Evolutionary conservation across 495 filamentous ascomycete species (phyloP).

Genomic region (Bryoglossum gracile): DNA sequence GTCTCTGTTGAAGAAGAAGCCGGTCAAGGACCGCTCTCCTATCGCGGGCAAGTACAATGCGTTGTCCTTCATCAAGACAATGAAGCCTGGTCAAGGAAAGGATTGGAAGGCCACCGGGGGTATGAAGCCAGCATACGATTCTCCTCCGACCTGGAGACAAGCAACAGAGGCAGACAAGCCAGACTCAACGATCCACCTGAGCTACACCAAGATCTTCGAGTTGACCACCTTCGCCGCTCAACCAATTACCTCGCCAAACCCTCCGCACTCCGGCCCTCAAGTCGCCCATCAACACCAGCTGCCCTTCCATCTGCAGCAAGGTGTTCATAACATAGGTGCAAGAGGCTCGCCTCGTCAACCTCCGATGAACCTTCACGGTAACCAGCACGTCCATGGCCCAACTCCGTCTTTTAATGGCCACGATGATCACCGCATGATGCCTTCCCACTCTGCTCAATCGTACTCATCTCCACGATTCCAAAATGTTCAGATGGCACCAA

Average conservation of each 20-base stretch:
- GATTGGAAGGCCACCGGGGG: constrained; percentile 62
- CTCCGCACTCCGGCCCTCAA: constrained; percentile 44
- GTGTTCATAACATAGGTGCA: constrained; percentile 31
- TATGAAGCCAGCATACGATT: constrained; percentile 69
- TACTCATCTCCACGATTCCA: constrained; percentile 71
- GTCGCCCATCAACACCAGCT: constrained; percentile 63
- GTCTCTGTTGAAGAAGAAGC: constrained; percentile 48
- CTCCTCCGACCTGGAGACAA: constrained; percentile 69
- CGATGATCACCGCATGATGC: constrained; percentile 83
- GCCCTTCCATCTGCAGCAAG: constrained; percentile 56
- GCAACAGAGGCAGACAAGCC: constrained; percentile 52
- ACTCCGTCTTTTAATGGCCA: constrained; percentile 55
- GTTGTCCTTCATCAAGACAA: constrained; percentile 60
- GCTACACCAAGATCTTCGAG: constrained; percentile 73
- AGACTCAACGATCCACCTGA: constrained; percentile 48
- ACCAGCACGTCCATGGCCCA: constrained; percentile 55
- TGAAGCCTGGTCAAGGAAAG: constrained; percentile 60
- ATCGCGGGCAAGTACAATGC: constrained; percentile 43
- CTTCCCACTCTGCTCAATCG: constrained; percentile 68
- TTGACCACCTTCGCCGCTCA: constrained; percentile 43
- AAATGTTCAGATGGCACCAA: constrained; percentile 59
- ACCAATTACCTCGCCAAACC: constrained; percentile 60
- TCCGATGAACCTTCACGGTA: constrained; percentile 55
- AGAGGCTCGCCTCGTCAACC: constrained; percentile 59
- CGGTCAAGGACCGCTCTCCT: constrained; percentile 42